Percentiles rank a stretch among this genome's conserved stretches.
Conservation (phyloP, 495 filamentous ascomycete species). For the Parathielavia hyrcaniae region DNA sequence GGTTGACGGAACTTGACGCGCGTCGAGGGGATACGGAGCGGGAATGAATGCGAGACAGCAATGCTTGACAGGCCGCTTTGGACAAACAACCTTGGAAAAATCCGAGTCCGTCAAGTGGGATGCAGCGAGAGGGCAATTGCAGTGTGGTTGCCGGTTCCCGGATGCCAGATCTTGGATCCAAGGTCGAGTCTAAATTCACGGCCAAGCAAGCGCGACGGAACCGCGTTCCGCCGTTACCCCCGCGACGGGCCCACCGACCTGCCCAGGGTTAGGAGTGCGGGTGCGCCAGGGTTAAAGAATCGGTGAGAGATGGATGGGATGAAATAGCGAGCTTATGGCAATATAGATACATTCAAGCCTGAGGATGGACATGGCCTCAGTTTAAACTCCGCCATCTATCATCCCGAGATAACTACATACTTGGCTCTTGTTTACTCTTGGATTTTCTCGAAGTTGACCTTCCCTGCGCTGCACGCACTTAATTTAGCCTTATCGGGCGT, state of each 20-base stretch:
- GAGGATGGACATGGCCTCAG: no score
- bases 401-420: no score
- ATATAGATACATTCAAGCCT: no score
- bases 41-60: slow-evolving; percentile 6
- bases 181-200: slow-evolving; percentile 3
- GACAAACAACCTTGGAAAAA: background rate
- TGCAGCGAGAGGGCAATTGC: background rate
- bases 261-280: slow-evolving; percentile 2
- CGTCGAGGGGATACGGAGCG: background rate
- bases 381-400: no score
- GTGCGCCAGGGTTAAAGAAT: no score
- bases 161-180: background rate
- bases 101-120: background rate
- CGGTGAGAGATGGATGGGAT: no score
- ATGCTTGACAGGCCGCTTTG: background rate
- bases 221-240: slow-evolving; percentile 22
- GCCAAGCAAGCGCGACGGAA: slow-evolving; percentile 26
- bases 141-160: slow-evolving; percentile 2
- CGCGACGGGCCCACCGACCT: slow-evolving; percentile 25
- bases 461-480: slow-evolving; percentile 21
- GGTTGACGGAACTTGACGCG: background rate
- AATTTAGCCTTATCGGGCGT: slow-evolving; percentile 20
- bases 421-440: no score
- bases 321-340: no score
- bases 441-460: no score